These are phyloP conservation scores for Emericellopsis atlantica DNA, from an alignment of 2,329 filamentous ascomycete genomes.

Conservation along the genomic window DNA sequence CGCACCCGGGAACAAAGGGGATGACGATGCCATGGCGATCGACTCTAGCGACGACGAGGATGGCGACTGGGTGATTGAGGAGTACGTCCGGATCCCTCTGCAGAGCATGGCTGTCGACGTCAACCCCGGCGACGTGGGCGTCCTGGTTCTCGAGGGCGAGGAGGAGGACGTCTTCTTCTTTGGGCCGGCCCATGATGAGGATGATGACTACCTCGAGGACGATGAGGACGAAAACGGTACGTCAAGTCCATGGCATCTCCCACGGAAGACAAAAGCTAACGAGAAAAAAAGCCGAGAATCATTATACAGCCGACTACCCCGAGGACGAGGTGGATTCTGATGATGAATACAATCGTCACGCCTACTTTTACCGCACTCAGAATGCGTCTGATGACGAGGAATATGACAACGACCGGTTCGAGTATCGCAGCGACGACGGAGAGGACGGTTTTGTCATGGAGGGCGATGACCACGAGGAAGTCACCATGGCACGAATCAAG, in stretches of 20 bases:
- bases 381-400: constrained; percentile 45
- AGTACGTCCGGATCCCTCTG: constrained; percentile 48
- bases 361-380: constrained; percentile 39
- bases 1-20: background rate
- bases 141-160: constrained; percentile 43
- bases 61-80: constrained; percentile 50
- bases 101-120: constrained; percentile 33
- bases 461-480: constrained; percentile 8
- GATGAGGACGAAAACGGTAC: constrained; percentile 55
- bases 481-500: constrained; percentile 17
- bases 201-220: constrained; percentile 44
- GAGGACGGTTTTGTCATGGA: constrained; percentile 25
- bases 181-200: constrained; percentile 45
- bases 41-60: constrained; percentile 29
- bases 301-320: constrained; percentile 69
- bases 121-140: constrained; percentile 36
- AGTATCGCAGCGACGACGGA: constrained; percentile 14
- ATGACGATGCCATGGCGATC: constrained; percentile 19
- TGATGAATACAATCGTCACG: constrained; percentile 34
- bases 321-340: constrained; percentile 68
- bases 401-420: constrained; percentile 27
- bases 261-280: constrained; percentile 3
- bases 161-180: constrained; percentile 50
- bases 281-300: constrained; percentile 49
- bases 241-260: constrained; percentile 3